phyloP scores from a whole-genome alignment of 306 rosid species.

The Malus orientalis region DNA sequence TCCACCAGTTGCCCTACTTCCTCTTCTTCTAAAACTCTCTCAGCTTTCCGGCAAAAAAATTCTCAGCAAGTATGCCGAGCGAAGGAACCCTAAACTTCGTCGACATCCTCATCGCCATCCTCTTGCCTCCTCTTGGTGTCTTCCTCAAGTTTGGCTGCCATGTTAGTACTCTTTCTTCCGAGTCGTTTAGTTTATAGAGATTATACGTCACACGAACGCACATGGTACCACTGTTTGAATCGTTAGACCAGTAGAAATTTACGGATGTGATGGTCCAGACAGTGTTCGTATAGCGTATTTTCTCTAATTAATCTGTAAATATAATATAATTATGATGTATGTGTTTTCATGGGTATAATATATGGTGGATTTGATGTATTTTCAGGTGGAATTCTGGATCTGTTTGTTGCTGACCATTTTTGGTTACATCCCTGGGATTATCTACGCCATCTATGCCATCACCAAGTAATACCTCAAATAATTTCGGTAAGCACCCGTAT shows the following conservation, averaged over 20 bases:
- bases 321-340: neutral
- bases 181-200: neutral
- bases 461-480: conserved; percentile 44
- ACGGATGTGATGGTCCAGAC: too few species aligned
- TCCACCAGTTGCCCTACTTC: neutral
- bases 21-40: too few species aligned
- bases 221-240: too few species aligned
- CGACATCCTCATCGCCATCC: conserved; percentile 67
- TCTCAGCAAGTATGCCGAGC: conserved; percentile 26
- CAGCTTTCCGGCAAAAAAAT: neutral
- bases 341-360: neutral
- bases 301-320: neutral
- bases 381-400: conserved; percentile 81
- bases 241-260: too few species aligned
- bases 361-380: neutral
- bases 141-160: conserved; percentile 79
- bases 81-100: conserved; percentile 42
- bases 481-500: conserved; percentile 17
- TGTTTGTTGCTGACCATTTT: conserved; percentile 62
- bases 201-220: too few species aligned
- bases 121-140: conserved; percentile 87
- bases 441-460: conserved; percentile 58
- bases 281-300: too few species aligned
- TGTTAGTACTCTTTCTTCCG: conserved; percentile 7
- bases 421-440: conserved; percentile 67